These are phyloP conservation scores for Agrocybe chaxingu DNA, from an alignment of 768 basidiomycete genomes.

Conservation along the genomic window DNA sequence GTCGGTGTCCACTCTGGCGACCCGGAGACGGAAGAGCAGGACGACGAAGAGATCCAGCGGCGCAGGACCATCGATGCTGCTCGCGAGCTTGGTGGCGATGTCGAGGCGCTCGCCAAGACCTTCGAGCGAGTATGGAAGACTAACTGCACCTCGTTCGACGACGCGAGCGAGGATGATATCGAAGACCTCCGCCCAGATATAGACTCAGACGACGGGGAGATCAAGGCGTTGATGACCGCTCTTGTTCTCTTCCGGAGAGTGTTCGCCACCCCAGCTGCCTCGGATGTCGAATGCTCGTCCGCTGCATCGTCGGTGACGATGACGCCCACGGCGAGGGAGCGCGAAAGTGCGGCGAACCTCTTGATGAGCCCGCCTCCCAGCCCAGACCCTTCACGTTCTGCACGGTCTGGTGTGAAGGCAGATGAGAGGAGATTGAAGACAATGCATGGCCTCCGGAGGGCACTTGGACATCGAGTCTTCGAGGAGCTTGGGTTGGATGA, in stretches of 20 bases:
- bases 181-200: constrained; percentile 8
- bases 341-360: constrained; percentile 10
- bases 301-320: constrained; percentile 11
- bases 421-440: constrained; percentile 33
- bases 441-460: constrained; percentile 44
- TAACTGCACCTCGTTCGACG: constrained; percentile 16
- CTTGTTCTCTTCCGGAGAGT: constrained; percentile 59
- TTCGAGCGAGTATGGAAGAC: constrained; percentile 58
- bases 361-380: constrained; percentile 61
- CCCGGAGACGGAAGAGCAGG: constrained; percentile 25
- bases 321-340: constrained; percentile 1
- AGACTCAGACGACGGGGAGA: constrained; percentile 33
- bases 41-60: constrained; percentile 39
- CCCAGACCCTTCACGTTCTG: constrained; percentile 22
- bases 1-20: constrained; percentile 26
- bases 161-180: constrained; percentile 25
- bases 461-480: constrained; percentile 49
- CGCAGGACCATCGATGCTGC: constrained; percentile 54
- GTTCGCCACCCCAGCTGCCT: constrained; percentile 35
- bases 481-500: constrained; percentile 33
- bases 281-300: background rate
- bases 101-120: constrained; percentile 47
- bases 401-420: constrained; percentile 6
- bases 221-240: constrained; percentile 53
- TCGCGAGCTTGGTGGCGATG: constrained; percentile 58